A percentile compares a stretch with the other conserved stretches of the same genome.
phyloP scores from a whole-genome alignment of 2,329 filamentous ascomycete species.

The Fusarium sulawesiense region DNA sequence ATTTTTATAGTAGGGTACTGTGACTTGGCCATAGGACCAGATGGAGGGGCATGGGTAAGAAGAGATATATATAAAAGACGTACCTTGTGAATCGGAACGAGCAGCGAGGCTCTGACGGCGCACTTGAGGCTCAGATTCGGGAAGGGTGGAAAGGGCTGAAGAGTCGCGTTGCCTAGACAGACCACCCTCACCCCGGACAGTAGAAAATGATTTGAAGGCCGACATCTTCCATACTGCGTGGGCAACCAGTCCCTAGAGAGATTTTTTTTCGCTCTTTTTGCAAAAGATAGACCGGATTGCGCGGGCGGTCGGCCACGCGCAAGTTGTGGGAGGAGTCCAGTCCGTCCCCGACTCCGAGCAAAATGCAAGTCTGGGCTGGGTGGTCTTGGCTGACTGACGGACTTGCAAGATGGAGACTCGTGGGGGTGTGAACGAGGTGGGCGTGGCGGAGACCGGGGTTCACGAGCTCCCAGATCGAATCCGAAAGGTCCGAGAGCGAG shows the following conservation, averaged over 20 bases:
- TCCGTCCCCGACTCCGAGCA: conserved; percentile 40
- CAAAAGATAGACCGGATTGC: conserved; percentile 34
- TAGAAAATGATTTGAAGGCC: conserved; percentile 46
- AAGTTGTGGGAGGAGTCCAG: conserved; percentile 37
- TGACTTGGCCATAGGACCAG: conserved; percentile 12
- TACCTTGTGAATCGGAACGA: conserved; percentile 49
- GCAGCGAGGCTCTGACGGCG: conserved; percentile 44
- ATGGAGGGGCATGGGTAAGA: conserved; percentile 11
- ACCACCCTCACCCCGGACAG: conserved; percentile 45
- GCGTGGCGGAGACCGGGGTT: conserved; percentile 36
- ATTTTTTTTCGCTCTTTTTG: conserved; percentile 10
- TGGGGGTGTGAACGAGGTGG: conserved; percentile 36
- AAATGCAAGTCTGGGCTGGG: conserved; percentile 27
- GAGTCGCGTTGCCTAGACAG: conserved; percentile 43
- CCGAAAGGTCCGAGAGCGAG: conserved; percentile 40
- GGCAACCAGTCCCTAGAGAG: conserved; percentile 39
- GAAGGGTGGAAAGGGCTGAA: conserved; percentile 41
- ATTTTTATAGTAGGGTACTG: conserved; percentile 14
- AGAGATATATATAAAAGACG: conserved; percentile 16
- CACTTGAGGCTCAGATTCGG: conserved; percentile 37
- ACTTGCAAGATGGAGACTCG: conserved; percentile 15
- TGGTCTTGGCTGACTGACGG: conserved; percentile 36
- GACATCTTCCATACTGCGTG: conserved; percentile 54
- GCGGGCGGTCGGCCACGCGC: conserved; percentile 45
- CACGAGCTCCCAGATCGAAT: conserved; percentile 19